Evolutionary conservation across 2,329 filamentous ascomycete genomes (phyloP), one percentile per base, ranked within the genome.

Genomic region (Diplodia seriata): DNA sequence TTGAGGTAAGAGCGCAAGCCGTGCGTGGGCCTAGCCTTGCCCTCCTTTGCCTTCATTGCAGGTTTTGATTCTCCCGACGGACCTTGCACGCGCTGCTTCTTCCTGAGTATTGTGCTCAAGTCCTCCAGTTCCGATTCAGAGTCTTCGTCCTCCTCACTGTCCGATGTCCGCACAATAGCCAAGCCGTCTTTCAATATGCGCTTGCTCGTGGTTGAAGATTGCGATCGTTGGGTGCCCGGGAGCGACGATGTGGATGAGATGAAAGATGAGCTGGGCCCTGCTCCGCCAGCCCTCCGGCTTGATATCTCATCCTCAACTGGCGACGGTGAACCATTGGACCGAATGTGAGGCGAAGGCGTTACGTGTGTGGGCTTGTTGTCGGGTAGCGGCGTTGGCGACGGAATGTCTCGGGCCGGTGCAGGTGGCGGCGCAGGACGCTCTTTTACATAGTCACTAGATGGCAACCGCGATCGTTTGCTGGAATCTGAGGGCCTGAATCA

Each of bases 141-240:
- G 31, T 63, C 59, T 33, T 84, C 18, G 18, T 47, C 85, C 20
- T 85, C 85, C n/a, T 91, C 90, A 11, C 90, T 90, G 73, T 94
- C 91, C 0, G 91, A 93, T 66, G 87, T 89, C 55, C 84, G 84
- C 29, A 94, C 81, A 2, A 79, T 71, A 11, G 73, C 71, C 64
- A 76, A 76, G 2, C 86, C 86, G 72, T 85, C 80, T 68, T 81
- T 90, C 67, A 90, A 80, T 14, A 87, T 68, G 18, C 80, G 76
- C 78, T 72, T 87, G 82, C 76, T 87, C 76, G 70, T 72, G 74
- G 33, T 73, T 43, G 9, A 73, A 73, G 64, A 53, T 9, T 59
- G 47, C 4, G 49, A 54, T 15, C 49, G 50, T 15, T 53, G 40
- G 3, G 63, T n/a, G n/a, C 18, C 50, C 8, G 67, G 67, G 5